Conservation (phyloP, 2,329 filamentous ascomycete species). For the Cercospora zeae-maydis region DNA sequence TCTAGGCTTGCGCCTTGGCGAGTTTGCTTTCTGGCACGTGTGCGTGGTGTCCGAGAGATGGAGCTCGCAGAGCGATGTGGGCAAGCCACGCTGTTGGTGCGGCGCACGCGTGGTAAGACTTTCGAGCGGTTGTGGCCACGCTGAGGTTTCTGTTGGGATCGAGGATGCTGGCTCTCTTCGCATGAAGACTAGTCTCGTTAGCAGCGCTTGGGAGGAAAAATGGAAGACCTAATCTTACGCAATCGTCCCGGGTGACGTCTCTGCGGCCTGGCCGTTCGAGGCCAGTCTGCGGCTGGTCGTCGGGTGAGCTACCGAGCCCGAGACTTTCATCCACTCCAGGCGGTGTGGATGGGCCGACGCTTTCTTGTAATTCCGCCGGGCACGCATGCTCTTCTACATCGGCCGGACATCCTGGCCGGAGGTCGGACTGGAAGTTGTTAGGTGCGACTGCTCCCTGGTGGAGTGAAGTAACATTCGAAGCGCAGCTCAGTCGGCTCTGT, state of each 20-base stretch:
- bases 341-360: background rate
- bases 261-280: background rate
- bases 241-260: background rate
- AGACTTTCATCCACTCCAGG: background rate
- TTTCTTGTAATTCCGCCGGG: background rate
- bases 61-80: constrained; percentile 2
- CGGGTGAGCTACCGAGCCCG: background rate
- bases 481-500: background rate
- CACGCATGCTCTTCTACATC: background rate
- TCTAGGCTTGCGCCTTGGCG: background rate
- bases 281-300: background rate
- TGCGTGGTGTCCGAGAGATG: constrained; percentile 1
- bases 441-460: background rate
- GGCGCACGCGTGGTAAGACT: background rate
- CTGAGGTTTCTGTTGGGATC: background rate
- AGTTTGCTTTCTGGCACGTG: constrained; percentile 1
- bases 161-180: background rate
- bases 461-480: background rate
- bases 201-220: background rate
- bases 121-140: background rate
- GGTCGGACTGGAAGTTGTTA: background rate
- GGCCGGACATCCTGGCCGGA: background rate
- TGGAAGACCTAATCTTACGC: background rate
- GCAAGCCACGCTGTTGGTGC: background rate
- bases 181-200: constrained; percentile 1